Evolutionary conservation across 306 rosid genomes (phyloP), one percentile per base, ranked within the genome.

Genomic region (Gastrolobium villosum): DNA sequence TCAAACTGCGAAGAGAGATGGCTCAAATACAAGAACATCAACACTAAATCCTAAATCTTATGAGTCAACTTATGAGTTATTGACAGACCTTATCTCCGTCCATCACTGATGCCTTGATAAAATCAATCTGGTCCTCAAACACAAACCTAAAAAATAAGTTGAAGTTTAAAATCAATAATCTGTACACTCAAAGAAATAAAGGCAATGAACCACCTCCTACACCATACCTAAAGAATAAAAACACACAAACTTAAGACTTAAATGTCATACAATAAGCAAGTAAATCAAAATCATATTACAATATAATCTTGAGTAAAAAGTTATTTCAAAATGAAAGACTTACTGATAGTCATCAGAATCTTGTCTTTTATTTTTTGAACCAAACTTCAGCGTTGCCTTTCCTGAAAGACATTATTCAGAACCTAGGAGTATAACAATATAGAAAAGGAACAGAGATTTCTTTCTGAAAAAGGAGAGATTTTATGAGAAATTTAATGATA

Each of bases 121-220:
- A 92, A 39, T 93, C 98, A 84, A 95, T 95, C 82, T 95, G 99
- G 80, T 93, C 98, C 87, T 93, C 99, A 69, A 93, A 95, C 26
- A 95, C 99, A 81, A 78, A 89, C 86, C 96, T 92, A 72, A 72
- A 80, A 70, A 45, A 68, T 43, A 86, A 66, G 69, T 55, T 57
- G 4, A 62, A 36, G 55, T 37, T 78, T 67, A 43, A 41, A 40
- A 86, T 79, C 36, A 81, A 40, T 78, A 57, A 77, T 62, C 41
- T 52, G 60, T 35, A 71, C 64, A 65, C 49, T 36, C 31, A 86
- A 48, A 65, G 53, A 74, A 48, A 66, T 59, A 70, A 48, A 73
- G 65, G 39, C 41, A 55, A 39, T 13, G 46, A 66, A 74, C 32
- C 46, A 46, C 68, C 31, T 44, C 20, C 32, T 39, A 45, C 6